Conservation (phyloP, 331 rosid species). For the Acacia concinna region DNA sequence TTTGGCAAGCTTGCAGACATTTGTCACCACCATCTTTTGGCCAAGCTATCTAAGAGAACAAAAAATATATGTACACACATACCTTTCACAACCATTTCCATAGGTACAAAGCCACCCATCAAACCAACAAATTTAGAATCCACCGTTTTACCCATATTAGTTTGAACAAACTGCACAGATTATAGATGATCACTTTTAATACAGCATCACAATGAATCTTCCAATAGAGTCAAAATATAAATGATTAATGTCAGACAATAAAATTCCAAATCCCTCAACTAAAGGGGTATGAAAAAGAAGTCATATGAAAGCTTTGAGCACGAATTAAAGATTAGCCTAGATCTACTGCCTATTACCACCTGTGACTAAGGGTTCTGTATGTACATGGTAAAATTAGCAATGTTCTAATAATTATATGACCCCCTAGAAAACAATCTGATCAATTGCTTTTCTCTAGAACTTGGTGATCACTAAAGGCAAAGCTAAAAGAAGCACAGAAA, state of each 20-base stretch:
- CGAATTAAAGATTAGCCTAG: neutral
- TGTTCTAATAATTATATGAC: neutral
- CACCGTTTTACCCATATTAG: conserved; percentile 52
- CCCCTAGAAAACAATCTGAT: neutral
- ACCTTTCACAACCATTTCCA: conserved; percentile 93
- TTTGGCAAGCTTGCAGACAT: conserved; percentile 22
- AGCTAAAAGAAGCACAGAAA: neutral
- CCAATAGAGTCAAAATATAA: conserved; percentile 17
- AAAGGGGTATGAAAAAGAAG: neutral
- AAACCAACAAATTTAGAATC: conserved; percentile 34
- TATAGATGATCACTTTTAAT: conserved; percentile 2
- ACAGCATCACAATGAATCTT: conserved; percentile 13
- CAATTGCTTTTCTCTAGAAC: too few relatives aligned
- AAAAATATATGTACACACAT: conserved; percentile 1
- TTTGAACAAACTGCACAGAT: conserved; percentile 80
- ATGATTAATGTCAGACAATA: neutral
- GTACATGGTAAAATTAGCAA: neutral
- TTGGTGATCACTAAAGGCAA: neutral
- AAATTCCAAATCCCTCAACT: neutral
- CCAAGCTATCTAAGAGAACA: conserved; percentile 29
- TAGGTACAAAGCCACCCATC: conserved; percentile 75
- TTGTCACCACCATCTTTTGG: conserved; percentile 11
- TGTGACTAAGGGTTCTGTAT: neutral
- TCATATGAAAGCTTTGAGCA: neutral
- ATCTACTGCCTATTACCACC: neutral